Base-by-base conservation (phyloP, 2,329 filamentous ascomycete species). In the Fusarium robinianum region DNA sequence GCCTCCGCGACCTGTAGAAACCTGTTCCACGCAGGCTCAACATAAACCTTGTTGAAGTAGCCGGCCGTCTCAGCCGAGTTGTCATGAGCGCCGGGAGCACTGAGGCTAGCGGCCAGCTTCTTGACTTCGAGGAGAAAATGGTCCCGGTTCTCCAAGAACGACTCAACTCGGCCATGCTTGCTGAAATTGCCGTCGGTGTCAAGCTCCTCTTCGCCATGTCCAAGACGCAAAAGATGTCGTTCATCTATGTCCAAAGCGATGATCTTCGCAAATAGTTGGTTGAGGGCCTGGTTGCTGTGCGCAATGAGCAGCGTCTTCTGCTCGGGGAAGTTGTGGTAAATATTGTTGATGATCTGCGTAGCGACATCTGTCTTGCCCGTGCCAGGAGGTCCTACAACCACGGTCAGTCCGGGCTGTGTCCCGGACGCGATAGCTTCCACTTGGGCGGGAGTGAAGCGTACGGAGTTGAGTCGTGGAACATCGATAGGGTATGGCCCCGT, bases 341-440 rank as follows among this genome's bases (percentile, higher is more conserved):
- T 87, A 67, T 97, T 96, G 73, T 89, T 96, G 71, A 99, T 99
- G 65, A 97, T 95, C 68, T 99, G 94, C 5, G 92, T 96, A 33
- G 90, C 91, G 39, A 99, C 94, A 69, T 99, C 94, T n/a, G 94
- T 99, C 74, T 99, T 99, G 51, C 95, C 94, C 6, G 94, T 99
- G 41, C 94, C 94, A 6, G 94, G 94, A 40, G 94, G 94, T 1
- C 94, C 94, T 51, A 99, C 89, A 57, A 99, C 87, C 33, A 99
- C 81, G 1, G 92, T 96, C 37, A 99, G 77, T 14, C 95, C 94
- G 23, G 94, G 92, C 61, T 99, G 95, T 6, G 89, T 91, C 14
- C 94, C 94, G 26, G 92, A 96, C 48, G 88, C 84, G 61, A 99
- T 94, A 17, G 94, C 94, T 66, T 97, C 88, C 18, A 95, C 80